phyloP scores from a whole-genome alignment of 2,329 filamentous ascomycete genomes.

The Tolypocladium inflatum region DNA sequence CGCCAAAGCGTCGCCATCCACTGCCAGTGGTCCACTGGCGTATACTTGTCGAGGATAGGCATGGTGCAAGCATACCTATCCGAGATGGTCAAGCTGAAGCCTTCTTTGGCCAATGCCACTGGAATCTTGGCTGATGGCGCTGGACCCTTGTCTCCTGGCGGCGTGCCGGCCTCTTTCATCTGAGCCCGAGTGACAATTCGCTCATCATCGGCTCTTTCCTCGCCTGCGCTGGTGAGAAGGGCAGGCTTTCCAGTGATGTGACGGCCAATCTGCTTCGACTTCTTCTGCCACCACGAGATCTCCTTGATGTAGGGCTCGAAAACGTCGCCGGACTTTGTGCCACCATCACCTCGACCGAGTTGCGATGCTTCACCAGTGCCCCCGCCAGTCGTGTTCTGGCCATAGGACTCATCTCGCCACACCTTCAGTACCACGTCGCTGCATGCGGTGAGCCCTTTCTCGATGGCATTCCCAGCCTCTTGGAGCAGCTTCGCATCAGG shows the following conservation, averaged over 20 bases:
- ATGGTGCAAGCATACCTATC: constrained; percentile 66
- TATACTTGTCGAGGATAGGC: constrained; percentile 68
- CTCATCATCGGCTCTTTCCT: constrained; percentile 2
- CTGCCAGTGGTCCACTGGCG: constrained; percentile 87
- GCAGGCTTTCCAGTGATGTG: constrained; percentile 28
- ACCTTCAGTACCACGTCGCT: constrained; percentile 31
- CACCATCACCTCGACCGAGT: neutral
- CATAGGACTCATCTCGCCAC: constrained; percentile 29
- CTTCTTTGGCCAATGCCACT: constrained; percentile 64
- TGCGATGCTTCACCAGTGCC: constrained; percentile 9
- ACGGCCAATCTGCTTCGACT: constrained; percentile 58
- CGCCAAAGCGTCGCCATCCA: constrained; percentile 96
- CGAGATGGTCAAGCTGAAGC: constrained; percentile 71
- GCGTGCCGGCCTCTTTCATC: constrained; percentile 3
- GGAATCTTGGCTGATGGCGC: constrained; percentile 35
- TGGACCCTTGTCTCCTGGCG: constrained; percentile 1
- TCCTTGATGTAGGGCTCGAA: constrained; percentile 55
- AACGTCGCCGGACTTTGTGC: constrained; percentile 22
- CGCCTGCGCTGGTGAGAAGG: neutral
- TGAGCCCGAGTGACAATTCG: neutral
- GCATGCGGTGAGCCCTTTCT: constrained; percentile 45
- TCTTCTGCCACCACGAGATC: constrained; percentile 60
- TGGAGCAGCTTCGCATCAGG: constrained; percentile 41
- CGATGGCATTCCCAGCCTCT: constrained; percentile 54
- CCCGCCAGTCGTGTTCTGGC: constrained; percentile 4